Evolutionary conservation across 129 eudicot genomes (phyloP), one percentile per base, ranked within the genome.

Genomic region (Artemisia annua): DNA sequence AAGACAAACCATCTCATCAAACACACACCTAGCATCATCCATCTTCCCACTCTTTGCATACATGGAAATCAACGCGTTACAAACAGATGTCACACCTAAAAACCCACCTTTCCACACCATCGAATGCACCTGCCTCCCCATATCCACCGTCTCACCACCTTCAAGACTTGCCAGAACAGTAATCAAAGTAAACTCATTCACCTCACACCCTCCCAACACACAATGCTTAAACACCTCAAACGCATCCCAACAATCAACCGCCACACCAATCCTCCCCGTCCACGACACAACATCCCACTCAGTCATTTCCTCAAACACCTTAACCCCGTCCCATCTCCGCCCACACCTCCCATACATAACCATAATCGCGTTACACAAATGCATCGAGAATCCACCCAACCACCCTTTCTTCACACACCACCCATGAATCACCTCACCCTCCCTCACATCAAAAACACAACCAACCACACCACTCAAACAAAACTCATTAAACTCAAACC

Each of bases 271-370:
- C 79, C 90, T 52, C 55, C 66, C 84, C 0, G 82, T 76, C 87
- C 87, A 85, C 18, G 87, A 85, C 7, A 85, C 89, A 59, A 80
- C 73, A 73, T 85, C 90, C 7, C 74, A 44, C 4, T 73, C 71
- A 53, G 77, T 67, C 74, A 67, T 79, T 83, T 85, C 90, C 54
- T 85, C 90, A 30, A 85, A 85, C 87, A 85, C 67, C 26, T 79
- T 80, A 5, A 72, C 75, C 4, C 83, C 87, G 51, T 54, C 22
- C 20, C 15, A 17, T 62, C 63, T 79, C 17, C 67, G 57, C 79
- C 87, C 90, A 77, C 74, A 73, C 66, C 79, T 85, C 64, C 72
- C 43, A 43, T 82, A 85, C 90, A 78, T 79, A 57, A 59, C 74
- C 83, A 82, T 79, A 20, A 85, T 50, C 26, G 74, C 87, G 74